phyloP scores from a whole-genome alignment of 2,329 filamentous ascomycete genomes.

The Aureobasidium leucospermi region DNA sequence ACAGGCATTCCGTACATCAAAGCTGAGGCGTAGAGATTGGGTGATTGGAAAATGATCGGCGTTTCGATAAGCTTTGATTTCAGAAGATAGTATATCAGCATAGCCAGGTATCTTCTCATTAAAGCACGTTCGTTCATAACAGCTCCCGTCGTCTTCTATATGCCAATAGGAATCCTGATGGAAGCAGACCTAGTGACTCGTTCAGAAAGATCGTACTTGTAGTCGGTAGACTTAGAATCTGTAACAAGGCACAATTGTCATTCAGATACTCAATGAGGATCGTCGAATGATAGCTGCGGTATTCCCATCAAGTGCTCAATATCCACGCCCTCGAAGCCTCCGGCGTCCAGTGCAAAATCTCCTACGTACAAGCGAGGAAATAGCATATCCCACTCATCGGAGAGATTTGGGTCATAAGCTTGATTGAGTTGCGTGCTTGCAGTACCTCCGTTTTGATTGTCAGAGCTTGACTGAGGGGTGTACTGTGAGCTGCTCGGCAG shows the following conservation, averaged over 20 bases:
- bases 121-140: not conserved
- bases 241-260: not conserved
- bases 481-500: constrained; percentile 28
- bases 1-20: constrained; percentile 43
- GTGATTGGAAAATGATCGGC: no score
- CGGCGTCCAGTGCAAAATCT: not conserved
- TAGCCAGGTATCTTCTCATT: no score
- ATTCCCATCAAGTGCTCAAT: constrained; percentile 10
- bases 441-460: not conserved
- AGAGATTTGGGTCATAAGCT: not conserved
- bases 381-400: not conserved
- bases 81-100: no score
- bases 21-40: not conserved
- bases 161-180: no score
- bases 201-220: not conserved
- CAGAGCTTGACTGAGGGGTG: not conserved
- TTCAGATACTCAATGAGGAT: not conserved
- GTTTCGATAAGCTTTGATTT: no score
- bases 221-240: not conserved
- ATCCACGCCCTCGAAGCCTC: not conserved
- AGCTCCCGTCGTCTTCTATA: no score
- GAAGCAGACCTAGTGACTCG: not conserved
- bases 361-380: constrained; percentile 9
- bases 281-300: not conserved
- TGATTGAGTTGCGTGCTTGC: not conserved